These are phyloP conservation scores for Boletus insuetus DNA, from an alignment of 768 basidiomycete genomes.

Conservation along the genomic window DNA sequence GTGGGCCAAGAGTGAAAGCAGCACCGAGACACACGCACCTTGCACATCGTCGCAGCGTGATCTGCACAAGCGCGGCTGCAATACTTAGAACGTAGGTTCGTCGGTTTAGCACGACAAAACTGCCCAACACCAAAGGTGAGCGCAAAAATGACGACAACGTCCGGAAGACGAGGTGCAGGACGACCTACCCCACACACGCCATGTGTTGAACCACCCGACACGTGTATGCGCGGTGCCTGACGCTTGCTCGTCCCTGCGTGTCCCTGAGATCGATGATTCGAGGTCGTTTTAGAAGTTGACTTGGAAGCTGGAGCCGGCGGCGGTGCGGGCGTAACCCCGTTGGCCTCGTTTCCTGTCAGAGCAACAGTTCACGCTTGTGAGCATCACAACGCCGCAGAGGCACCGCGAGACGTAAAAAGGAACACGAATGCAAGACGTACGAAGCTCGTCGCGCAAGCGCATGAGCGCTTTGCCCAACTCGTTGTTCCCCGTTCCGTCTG, in stretches of 20 bases:
- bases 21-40: slow-evolving; percentile 7
- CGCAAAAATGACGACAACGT: not conserved
- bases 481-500: slow-evolving; percentile 63
- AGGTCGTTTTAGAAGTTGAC: not conserved
- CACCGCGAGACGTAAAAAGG: not conserved
- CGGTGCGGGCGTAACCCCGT: not conserved
- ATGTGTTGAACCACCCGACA: slow-evolving; percentile 1
- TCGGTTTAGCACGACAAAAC: slow-evolving; percentile 55
- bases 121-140: slow-evolving; percentile 1
- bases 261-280: not conserved
- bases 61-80: slow-evolving; percentile 62
- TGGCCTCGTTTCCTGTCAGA: slow-evolving; percentile 9
- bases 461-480: slow-evolving; percentile 71
- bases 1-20: not conserved
- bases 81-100: slow-evolving; percentile 51
- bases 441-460: slow-evolving; percentile 55
- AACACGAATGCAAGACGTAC: slow-evolving; percentile 22
- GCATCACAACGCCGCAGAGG: not conserved
- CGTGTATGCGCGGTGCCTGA: slow-evolving; percentile 10
- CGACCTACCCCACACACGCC: slow-evolving; percentile 24
- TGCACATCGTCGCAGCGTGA: slow-evolving; percentile 34
- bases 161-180: not conserved
- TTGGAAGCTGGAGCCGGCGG: not conserved
- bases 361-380: not conserved
- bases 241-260: slow-evolving; percentile 1